Evolutionary conservation across 768 basidiomycete genomes (phyloP), one percentile per base, ranked within the genome.

Genomic region (Naganishia friedmannii): DNA sequence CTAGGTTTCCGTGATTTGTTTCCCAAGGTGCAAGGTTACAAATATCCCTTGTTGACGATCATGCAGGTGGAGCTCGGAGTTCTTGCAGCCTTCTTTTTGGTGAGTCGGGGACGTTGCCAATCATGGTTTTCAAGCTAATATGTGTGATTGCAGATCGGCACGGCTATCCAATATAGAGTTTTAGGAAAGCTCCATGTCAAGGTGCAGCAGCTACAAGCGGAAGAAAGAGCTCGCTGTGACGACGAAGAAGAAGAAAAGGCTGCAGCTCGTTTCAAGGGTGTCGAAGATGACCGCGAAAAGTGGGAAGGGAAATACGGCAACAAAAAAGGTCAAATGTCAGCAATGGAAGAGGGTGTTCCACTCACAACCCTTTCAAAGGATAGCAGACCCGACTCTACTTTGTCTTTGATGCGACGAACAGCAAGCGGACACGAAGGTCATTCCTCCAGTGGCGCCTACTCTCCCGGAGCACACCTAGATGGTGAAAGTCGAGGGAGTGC

Each of bases 11-110:
- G 83, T 1, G 76, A 83, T 5, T 82, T 97, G 32, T 97, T 93
- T 80, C 88, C 90, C 12, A 90, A 90, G 75, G 93, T 88, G 74
- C 82, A 84, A 26, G 81, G 83, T 65, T 85, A 87, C 75, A 84
- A 86, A 63, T 94, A 90, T 77, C 92, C 93, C 34, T 87, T 94
- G 65, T 86, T 90, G 5, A 92, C 93, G 77, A 88, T 88, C 9
- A 95, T 94, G 92, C 86, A 91, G 78, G 93, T 97, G 70, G 94
- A 96, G 77, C 85, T 97, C 34, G 94, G 93, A 32, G 86, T 96
- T 74, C 87, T 92, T 70, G 91, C 85, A 53, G 92, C 92, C 2
- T 84, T 94, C 48, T 84, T 90, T 29, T 83, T 95, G 67, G 79
- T 81, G 53, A 70, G 78, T 75, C 21, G 2, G 10, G 21, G 46